These are phyloP conservation scores for Zalaria sp. DNA, from an alignment of 2,329 filamentous ascomycete genomes.

Conservation along the genomic window DNA sequence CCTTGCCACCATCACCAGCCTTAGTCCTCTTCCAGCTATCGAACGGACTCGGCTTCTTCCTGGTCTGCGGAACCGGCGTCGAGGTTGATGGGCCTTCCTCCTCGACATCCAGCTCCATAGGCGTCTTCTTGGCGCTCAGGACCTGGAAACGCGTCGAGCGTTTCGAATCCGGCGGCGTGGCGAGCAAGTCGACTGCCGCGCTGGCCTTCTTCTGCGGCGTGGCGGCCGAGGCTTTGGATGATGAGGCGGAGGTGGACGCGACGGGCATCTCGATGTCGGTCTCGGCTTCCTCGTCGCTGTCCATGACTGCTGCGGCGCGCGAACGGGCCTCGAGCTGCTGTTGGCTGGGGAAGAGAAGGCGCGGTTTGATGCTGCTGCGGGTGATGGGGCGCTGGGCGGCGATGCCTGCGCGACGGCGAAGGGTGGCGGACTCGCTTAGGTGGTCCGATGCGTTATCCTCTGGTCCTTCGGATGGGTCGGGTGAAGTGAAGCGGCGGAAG, in stretches of 20 bases:
- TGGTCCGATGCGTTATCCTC: constrained; percentile 20
- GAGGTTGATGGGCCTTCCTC: background rate
- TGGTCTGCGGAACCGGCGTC: background rate
- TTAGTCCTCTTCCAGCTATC: background rate
- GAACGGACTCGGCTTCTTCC: background rate
- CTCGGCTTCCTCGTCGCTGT: constrained; percentile 44
- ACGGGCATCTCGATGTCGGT: constrained; percentile 32
- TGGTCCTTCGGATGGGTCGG: constrained; percentile 14
- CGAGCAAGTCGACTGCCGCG: too few species aligned
- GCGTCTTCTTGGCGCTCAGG: background rate
- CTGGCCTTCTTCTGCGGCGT: background rate
- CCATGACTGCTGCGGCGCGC: constrained; percentile 29
- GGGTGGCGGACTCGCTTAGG: constrained; percentile 12
- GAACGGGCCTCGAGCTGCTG: constrained; percentile 29
- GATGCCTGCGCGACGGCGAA: constrained; percentile 23
- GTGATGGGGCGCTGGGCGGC: constrained; percentile 39
- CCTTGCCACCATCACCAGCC: too few species aligned
- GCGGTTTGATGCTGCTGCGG: constrained; percentile 56
- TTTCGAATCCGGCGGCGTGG: background rate
- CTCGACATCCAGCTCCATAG: background rate
- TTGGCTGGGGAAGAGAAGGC: constrained; percentile 44
- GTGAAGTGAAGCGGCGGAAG: constrained; percentile 52
- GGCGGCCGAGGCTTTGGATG: too few species aligned
- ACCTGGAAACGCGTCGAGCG: background rate
- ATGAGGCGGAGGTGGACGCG: constrained; percentile 13